Evolutionary conservation across 176 grass and related monocot species (phyloP).

Genomic region (Musa acuminata): DNA sequence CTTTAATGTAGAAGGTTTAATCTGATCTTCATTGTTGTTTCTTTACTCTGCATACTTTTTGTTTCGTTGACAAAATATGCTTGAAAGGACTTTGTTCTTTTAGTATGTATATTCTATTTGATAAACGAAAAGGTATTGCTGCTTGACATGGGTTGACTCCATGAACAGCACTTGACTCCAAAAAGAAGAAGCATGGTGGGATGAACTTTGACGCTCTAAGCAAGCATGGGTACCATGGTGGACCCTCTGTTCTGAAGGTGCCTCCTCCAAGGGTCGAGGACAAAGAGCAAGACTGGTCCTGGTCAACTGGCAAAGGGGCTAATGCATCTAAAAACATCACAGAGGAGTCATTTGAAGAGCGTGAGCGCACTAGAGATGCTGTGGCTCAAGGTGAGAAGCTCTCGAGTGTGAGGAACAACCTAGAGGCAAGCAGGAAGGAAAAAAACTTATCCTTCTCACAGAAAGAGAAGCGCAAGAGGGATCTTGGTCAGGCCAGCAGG

Average conservation of each 20-base stretch:
- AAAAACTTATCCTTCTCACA: slow-evolving; percentile 55
- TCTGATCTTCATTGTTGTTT: neutral
- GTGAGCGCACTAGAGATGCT: slow-evolving; percentile 43
- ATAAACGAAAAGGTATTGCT: neutral
- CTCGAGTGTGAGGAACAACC: slow-evolving; percentile 27
- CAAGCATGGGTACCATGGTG: slow-evolving; percentile 68
- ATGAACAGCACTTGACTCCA: slow-evolving; percentile 41
- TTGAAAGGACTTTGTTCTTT: slow-evolving; percentile 8
- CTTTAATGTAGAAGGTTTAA: neutral
- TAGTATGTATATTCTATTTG: neutral
- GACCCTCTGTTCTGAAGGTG: slow-evolving; percentile 70
- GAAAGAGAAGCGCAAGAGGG: slow-evolving; percentile 85
- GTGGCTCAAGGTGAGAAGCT: slow-evolving; percentile 56
- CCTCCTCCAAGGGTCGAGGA: slow-evolving; percentile 40
- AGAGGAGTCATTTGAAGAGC: slow-evolving; percentile 52
- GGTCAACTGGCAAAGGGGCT: slow-evolving; percentile 64
- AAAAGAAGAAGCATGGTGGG: slow-evolving; percentile 61
- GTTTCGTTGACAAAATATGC: neutral
- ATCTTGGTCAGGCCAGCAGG: slow-evolving; percentile 78
- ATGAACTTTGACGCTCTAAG: slow-evolving; percentile 77
- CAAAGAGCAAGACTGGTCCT: slow-evolving; percentile 70
- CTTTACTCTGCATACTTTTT: neutral
- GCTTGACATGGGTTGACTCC: slow-evolving; percentile 35
- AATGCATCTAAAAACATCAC: slow-evolving; percentile 24
- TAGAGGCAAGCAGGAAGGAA: slow-evolving; percentile 28